These are phyloP conservation scores for Calamus simplicifolius DNA, from an alignment of 176 grass and related monocot genomes.

Conservation along the genomic window DNA sequence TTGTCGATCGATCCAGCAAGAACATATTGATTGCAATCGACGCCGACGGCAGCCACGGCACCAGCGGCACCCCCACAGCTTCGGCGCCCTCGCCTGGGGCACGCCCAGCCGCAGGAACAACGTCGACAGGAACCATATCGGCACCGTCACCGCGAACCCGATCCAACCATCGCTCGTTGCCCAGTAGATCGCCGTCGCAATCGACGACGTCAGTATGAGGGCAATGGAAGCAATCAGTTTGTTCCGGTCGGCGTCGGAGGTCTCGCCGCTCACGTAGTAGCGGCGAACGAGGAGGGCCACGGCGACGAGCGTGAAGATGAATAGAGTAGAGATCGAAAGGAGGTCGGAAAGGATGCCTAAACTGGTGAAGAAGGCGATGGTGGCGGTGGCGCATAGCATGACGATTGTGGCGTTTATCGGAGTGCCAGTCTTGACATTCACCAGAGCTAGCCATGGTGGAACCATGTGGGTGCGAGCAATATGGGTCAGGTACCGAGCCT, in stretches of 20 bases:
- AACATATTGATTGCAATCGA: slow-evolving; percentile 72
- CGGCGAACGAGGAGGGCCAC: slow-evolving; percentile 50
- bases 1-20: slow-evolving; percentile 77
- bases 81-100: slow-evolving; percentile 35
- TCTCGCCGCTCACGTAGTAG: slow-evolving; percentile 43
- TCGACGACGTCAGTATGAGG: slow-evolving; percentile 24
- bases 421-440: slow-evolving; percentile 31
- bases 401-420: slow-evolving; percentile 38
- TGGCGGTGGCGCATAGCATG: slow-evolving; percentile 46
- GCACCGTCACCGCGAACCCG: slow-evolving; percentile 26
- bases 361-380: slow-evolving; percentile 51
- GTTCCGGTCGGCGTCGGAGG: slow-evolving; percentile 9
- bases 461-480: slow-evolving; percentile 53
- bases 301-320: slow-evolving; percentile 72
- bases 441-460: slow-evolving; percentile 39
- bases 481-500: slow-evolving; percentile 66
- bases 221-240: slow-evolving; percentile 26
- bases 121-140: slow-evolving; percentile 31
- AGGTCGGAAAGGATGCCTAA: slow-evolving; percentile 50
- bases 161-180: slow-evolving; percentile 22
- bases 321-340: slow-evolving; percentile 58
- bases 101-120: slow-evolving; percentile 15
- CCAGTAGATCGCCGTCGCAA: slow-evolving; percentile 31
- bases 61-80: slow-evolving; percentile 33
- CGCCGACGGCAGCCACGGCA: slow-evolving; percentile 35